These are phyloP conservation scores for Eutypa lata DNA, from an alignment of 2,329 filamentous ascomycete species.

Conservation along the genomic window DNA sequence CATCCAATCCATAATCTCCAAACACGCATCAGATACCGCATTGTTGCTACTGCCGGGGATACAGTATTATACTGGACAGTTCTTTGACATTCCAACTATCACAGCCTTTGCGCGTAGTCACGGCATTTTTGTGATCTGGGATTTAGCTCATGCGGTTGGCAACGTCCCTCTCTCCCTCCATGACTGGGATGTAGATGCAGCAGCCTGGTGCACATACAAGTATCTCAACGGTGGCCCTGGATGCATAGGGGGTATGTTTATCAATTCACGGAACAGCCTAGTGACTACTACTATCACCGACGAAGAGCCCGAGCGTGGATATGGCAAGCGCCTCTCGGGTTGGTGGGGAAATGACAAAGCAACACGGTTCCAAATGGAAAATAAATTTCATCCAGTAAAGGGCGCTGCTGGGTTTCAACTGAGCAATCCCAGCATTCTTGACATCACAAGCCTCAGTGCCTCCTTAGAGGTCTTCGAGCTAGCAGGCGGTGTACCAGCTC, in stretches of 20 bases:
- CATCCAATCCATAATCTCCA: constrained; percentile 64
- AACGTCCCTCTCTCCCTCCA: constrained; percentile 72
- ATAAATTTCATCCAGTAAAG: constrained; percentile 65
- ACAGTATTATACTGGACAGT: constrained; percentile 78
- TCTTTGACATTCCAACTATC: constrained; percentile 71
- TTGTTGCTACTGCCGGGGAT: constrained; percentile 74
- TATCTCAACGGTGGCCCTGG: constrained; percentile 78
- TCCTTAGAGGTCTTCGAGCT: constrained; percentile 68
- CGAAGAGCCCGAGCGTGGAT: constrained; percentile 32
- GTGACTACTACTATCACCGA: constrained; percentile 29
- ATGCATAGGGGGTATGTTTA: constrained; percentile 69
- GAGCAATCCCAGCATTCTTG: constrained; percentile 72
- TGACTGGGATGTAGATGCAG: constrained; percentile 75
- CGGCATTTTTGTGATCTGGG: constrained; percentile 72
- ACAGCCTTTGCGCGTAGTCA: constrained; percentile 65
- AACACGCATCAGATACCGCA: constrained; percentile 63
- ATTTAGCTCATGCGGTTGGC: constrained; percentile 74
- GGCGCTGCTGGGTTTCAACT: constrained; percentile 76
- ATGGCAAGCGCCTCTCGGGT: constrained; percentile 61
- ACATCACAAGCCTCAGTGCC: constrained; percentile 66
- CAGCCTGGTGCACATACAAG: constrained; percentile 81
- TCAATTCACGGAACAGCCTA: constrained; percentile 64
- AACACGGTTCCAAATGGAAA: constrained; percentile 74
- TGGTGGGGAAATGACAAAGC: constrained; percentile 78
- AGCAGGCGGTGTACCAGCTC: constrained; percentile 55